Base-by-base conservation (phyloP, 192 early-diverging fungal species). In the Coemansia pectinata region DNA sequence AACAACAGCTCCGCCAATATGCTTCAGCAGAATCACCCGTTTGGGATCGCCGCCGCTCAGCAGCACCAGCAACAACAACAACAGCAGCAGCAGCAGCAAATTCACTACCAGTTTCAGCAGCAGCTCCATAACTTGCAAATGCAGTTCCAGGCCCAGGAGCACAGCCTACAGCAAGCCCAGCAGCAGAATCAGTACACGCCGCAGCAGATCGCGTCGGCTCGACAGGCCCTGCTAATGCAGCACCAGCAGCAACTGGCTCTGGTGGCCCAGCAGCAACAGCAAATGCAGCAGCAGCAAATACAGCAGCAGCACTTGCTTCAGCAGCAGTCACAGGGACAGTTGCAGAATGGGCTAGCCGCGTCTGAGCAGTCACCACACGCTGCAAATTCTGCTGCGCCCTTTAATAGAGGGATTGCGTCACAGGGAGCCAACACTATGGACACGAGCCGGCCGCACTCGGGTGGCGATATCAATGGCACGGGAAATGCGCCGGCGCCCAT, bases 121-220 rank as follows among this genome's bases (percentile, higher is more conserved):
- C 72, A 69, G 58, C 47, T 64, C n/a, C 73, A 75, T 14, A 38
- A 62, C 2, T 53, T 66, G 17, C 65, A 70, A 27, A 33, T 66
- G 29, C 72, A 74, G 33, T 31, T 45, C 9, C 74, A 67, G 36
- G 40, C 42, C 42, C 72, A 76, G 62, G 65, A 76, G 17, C 73
- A 62, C 1, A 55, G 64, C 15, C 60, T 48, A 29, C 63, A 62
- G 17, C 72, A 73, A 38, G n/a, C 21, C 6, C 67, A 69, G 27
- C 36, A 50, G 47, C 72, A 63, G 17, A 21, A 66, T 5, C 73
- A 53, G 44, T 71, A 63, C 36, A 64, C 53, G 21, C 44, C 74
- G 14, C 70, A 77, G 27, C 70, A 77, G 39, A 77, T 77, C 48
- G 76, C 76, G 23, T 50, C 60, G 62, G 76, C 70, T 4, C 76